Conservation (phyloP, 805 yeast species). For the Osmozyma mogii region DNA sequence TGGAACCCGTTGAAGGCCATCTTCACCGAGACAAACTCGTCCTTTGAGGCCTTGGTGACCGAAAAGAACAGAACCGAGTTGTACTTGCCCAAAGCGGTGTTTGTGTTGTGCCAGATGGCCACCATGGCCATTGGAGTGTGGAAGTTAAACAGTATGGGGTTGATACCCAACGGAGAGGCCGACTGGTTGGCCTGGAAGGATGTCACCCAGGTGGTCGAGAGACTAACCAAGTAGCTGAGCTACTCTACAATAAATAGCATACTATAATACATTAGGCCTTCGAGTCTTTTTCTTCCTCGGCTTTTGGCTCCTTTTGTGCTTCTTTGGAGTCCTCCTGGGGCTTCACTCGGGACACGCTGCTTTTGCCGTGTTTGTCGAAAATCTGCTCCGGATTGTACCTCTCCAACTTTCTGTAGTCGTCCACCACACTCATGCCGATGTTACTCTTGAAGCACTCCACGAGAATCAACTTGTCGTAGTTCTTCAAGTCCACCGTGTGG, state of each 20-base stretch:
- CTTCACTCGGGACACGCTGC: conserved; percentile 8
- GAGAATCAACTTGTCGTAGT: conserved; percentile 68
- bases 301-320: background rate
- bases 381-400: conserved; percentile 81
- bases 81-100: conserved; percentile 40
- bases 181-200: conserved; percentile 92
- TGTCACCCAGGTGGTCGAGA: conserved; percentile 13
- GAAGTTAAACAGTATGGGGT: conserved; percentile 82
- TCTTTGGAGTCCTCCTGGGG: background rate
- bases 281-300: conserved; percentile 2
- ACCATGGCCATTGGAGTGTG: conserved; percentile 71
- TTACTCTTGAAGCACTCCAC: conserved; percentile 86
- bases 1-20: conserved; percentile 73
- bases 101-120: conserved; percentile 38
- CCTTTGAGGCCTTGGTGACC: conserved; percentile 44
- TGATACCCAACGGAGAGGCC: conserved; percentile 77
- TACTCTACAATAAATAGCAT: too few relatives aligned
- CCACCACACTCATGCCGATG: conserved; percentile 80
- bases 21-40: conserved; percentile 39
- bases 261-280: too few relatives aligned
- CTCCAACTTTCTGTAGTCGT: conserved; percentile 51
- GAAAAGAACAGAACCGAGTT: conserved; percentile 26
- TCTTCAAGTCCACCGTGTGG: conserved; percentile 73
- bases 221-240: too few relatives aligned
- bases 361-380: conserved; percentile 37